Conservation (phyloP, 2,329 filamentous ascomycete genomes). For the Ilyonectria mors-panacis region DNA sequence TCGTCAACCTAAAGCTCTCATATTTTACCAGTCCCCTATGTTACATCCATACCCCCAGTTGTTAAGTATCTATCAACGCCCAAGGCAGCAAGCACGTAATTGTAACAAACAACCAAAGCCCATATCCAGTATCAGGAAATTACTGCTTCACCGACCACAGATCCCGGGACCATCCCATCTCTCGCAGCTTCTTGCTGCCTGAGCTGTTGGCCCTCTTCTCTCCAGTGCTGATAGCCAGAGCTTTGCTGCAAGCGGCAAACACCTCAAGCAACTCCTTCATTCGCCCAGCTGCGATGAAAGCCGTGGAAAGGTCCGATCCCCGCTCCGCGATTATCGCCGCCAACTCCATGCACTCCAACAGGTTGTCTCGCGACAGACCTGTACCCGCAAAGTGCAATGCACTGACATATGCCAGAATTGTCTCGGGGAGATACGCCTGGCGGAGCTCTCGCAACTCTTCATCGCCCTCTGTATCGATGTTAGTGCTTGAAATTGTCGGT, state of each 20-base stretch:
- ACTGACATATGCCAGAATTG: slow-evolving; percentile 86
- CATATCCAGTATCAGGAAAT: slow-evolving; percentile 14
- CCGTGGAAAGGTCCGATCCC: slow-evolving; percentile 74
- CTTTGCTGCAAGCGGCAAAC: slow-evolving; percentile 84
- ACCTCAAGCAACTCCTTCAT: slow-evolving; percentile 83
- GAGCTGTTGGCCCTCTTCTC: slow-evolving; percentile 67
- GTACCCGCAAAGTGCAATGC: slow-evolving; percentile 85
- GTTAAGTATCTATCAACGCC: slow-evolving; percentile 32
- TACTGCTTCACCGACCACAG: slow-evolving; percentile 69
- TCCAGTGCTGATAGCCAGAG: slow-evolving; percentile 70
- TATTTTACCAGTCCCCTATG: slow-evolving; percentile 28
- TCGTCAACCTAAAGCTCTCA: slow-evolving; percentile 8
- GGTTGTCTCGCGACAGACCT: slow-evolving; percentile 79
- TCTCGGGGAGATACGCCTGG: slow-evolving; percentile 86
- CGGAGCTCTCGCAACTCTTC: slow-evolving; percentile 76
- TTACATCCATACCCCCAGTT: slow-evolving; percentile 26
- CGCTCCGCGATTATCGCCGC: slow-evolving; percentile 81
- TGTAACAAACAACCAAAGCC: slow-evolving; percentile 10
- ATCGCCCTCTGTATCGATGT: slow-evolving; percentile 65
- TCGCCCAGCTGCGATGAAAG: slow-evolving; percentile 75
- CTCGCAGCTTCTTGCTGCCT: slow-evolving; percentile 72
- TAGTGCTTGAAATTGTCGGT: slow-evolving; percentile 18
- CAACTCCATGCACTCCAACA: slow-evolving; percentile 90
- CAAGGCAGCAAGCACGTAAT: slow-evolving; percentile 15
- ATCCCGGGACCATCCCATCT: slow-evolving; percentile 75